These are phyloP conservation scores for Glycine latifolia DNA, from an alignment of 306 rosid species.

Conservation along the genomic window DNA sequence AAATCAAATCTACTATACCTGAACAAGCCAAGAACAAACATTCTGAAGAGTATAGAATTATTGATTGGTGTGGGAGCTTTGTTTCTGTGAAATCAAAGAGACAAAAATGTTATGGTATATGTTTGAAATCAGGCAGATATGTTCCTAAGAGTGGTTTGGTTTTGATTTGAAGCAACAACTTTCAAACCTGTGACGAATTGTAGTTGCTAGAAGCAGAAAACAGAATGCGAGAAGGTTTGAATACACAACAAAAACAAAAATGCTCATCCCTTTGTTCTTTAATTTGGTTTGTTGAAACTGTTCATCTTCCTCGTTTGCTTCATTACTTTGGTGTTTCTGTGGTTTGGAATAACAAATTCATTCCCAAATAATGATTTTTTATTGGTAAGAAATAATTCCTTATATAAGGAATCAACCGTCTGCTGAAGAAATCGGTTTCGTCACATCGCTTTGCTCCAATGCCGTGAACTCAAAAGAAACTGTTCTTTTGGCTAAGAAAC, in stretches of 20 bases:
- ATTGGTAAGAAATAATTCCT: too few relatives aligned
- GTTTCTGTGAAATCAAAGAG: conserved; percentile 25
- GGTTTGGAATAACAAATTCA: too few relatives aligned
- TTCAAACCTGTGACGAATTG: conserved; percentile 11
- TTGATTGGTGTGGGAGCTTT: conserved; percentile 35
- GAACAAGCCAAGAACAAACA: conserved; percentile 33
- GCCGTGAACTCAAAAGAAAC: too few relatives aligned
- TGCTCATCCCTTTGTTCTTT: conserved; percentile 37
- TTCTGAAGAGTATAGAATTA: conserved; percentile 2
- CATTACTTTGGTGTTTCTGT: not conserved
- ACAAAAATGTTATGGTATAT: not conserved
- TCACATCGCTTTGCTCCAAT: too few relatives aligned
- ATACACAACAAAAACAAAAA: conserved; percentile 26
- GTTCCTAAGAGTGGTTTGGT: not conserved
- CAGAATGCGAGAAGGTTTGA: conserved; percentile 25
- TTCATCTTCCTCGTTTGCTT: not conserved
- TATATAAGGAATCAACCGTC: too few relatives aligned
- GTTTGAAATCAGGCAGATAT: not conserved
- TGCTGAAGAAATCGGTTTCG: too few relatives aligned
- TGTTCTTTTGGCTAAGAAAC: too few relatives aligned
- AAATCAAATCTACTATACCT: too few relatives aligned
- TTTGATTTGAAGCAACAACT: not conserved
- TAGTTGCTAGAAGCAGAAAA: not conserved
- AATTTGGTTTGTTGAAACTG: not conserved
- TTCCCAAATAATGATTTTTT: too few relatives aligned